These are phyloP conservation scores for Trichoderma arundinaceum DNA, from an alignment of 2,329 filamentous ascomycete genomes.

Conservation along the genomic window DNA sequence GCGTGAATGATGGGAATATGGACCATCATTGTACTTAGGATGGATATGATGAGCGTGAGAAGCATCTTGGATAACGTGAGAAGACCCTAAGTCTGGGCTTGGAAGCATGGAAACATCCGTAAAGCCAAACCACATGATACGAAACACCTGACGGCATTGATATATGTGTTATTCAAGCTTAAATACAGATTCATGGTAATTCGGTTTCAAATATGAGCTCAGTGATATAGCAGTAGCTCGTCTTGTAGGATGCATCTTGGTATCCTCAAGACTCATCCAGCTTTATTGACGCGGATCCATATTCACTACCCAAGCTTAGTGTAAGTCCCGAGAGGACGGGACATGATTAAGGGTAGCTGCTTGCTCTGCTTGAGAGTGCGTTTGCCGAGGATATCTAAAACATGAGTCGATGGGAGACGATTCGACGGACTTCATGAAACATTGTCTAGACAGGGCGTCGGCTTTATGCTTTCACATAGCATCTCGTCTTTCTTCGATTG, in stretches of 20 bases:
- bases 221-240: slow-evolving; percentile 1
- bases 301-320: slow-evolving; percentile 9
- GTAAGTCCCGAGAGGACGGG: slow-evolving; percentile 2
- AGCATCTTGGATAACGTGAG: neutral
- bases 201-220: neutral
- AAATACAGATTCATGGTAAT: slow-evolving; percentile 4
- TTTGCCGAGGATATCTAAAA: slow-evolving; percentile 10
- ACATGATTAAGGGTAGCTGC: neutral
- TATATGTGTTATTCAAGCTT: slow-evolving; percentile 23
- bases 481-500: neutral
- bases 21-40: neutral
- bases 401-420: neutral
- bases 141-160: neutral
- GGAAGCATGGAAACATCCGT: neutral
- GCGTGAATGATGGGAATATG: neutral
- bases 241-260: slow-evolving; percentile 6
- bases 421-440: neutral
- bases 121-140: neutral
- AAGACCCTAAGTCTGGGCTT: neutral
- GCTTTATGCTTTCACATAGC: neutral
- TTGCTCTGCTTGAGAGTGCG: neutral
- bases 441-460: neutral
- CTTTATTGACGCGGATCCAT: neutral
- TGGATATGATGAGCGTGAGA: neutral
- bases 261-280: neutral